Evolutionary conservation across 1,284 basidiomycete species (phyloP).

Genomic region (Phenoliferia sp.): DNA sequence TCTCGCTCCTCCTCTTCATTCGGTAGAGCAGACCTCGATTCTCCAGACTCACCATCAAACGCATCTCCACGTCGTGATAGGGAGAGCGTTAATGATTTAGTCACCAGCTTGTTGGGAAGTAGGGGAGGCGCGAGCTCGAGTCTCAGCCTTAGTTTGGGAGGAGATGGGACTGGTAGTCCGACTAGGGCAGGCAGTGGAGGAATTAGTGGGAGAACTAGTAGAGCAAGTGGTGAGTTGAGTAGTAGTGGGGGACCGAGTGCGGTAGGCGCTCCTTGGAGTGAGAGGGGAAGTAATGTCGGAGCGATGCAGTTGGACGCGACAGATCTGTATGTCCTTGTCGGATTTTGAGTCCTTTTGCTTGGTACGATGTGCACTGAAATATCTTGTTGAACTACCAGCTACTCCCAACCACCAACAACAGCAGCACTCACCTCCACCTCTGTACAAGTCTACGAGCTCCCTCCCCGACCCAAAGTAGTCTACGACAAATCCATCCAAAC

Average conservation of each 20-base stretch:
- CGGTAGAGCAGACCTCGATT: not conserved
- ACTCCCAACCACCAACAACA: not conserved
- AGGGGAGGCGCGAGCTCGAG: not conserved
- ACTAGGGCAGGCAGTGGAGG: not conserved
- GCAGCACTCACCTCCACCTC: not conserved
- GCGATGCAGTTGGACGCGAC: not conserved
- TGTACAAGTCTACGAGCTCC: not conserved
- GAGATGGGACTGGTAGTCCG: not conserved
- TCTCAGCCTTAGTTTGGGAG: not conserved
- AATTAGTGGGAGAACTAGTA: not conserved
- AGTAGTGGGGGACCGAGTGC: not conserved
- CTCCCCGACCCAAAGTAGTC: slow-evolving; percentile 18
- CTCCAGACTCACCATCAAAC: not conserved
- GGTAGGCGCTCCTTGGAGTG: not conserved
- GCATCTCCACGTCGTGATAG: not conserved
- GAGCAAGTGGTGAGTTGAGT: not conserved
- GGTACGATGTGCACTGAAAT: not conserved
- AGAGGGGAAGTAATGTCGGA: not conserved
- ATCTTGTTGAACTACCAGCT: not conserved
- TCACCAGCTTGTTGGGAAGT: not conserved
- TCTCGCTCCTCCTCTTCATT: not conserved
- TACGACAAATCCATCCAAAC: slow-evolving; percentile 34
- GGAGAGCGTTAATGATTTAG: not conserved
- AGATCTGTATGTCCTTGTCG: not conserved
- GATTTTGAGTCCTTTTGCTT: not conserved